phyloP scores from a whole-genome alignment of 352 stramenopile genomes.

The Phytopythium montanum region DNA sequence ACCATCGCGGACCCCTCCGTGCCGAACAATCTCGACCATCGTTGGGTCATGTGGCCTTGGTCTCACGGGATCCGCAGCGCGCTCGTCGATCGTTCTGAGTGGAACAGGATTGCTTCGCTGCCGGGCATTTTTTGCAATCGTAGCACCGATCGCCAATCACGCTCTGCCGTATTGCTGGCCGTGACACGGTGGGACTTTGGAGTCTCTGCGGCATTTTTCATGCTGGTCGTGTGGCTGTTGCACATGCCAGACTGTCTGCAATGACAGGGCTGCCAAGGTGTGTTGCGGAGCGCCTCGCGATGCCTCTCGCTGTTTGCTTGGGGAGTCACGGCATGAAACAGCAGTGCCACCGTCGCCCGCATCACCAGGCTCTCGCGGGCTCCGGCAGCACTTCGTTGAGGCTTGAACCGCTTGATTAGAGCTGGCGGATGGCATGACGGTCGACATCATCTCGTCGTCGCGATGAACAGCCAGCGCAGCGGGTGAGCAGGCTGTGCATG shows the following conservation, averaged over 20 bases:
- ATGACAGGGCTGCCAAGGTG: too few species aligned
- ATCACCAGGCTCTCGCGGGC: too few species aligned
- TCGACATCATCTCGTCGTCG: neutral
- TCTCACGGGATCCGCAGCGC: neutral
- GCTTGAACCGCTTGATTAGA: neutral
- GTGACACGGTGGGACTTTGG: conserved; percentile 19
- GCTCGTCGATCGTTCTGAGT: neutral
- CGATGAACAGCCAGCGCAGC: neutral
- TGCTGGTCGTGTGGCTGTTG: conserved; percentile 15
- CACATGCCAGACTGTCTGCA: neutral
- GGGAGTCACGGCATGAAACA: neutral
- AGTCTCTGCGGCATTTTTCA: too few species aligned
- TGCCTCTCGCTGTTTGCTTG: neutral
- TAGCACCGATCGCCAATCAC: too few species aligned
- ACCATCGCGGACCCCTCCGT: too few species aligned
- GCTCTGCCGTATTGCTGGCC: too few species aligned
- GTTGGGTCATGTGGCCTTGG: neutral
- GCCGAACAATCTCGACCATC: too few species aligned
- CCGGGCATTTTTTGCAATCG: too few species aligned
- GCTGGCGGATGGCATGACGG: neutral
- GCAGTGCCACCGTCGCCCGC: too few species aligned
- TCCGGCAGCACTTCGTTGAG: too few species aligned
- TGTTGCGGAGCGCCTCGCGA: too few species aligned
- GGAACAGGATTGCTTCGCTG: neutral
- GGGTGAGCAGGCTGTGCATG: neutral